phyloP scores from a whole-genome alignment of 129 eudicot species.

The Flaveria trinervia region DNA sequence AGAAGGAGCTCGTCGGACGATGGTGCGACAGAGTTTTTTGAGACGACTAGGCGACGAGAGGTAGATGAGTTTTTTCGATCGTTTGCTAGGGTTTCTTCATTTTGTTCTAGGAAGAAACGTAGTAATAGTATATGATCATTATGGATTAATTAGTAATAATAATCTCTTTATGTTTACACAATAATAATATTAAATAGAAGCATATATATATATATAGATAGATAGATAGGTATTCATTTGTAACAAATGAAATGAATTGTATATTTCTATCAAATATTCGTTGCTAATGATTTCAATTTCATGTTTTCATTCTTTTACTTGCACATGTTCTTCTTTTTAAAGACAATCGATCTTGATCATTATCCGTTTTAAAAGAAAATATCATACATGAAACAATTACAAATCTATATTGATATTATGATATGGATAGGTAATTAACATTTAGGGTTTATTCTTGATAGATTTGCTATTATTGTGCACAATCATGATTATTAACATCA shows the following conservation, averaged over 20 bases:
- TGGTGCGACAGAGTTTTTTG: conserved; percentile 27
- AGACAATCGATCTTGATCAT: background rate
- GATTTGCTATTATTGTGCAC: background rate
- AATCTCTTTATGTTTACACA: background rate
- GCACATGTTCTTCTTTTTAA: background rate
- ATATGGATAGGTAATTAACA: background rate
- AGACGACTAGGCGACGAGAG: conserved; percentile 31
- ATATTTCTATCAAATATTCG: background rate
- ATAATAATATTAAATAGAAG: background rate
- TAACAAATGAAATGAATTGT: background rate
- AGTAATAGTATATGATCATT: conserved; percentile 34
- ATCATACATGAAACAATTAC: background rate
- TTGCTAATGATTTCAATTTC: background rate
- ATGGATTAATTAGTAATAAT: background rate
- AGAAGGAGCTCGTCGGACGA: conserved; percentile 19
- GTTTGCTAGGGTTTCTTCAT: conserved; percentile 34
- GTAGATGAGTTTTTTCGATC: conserved; percentile 34
- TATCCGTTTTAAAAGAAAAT: background rate
- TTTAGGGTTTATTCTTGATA: background rate
- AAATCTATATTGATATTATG: background rate
- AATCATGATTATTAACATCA: background rate
- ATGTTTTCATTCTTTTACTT: background rate
- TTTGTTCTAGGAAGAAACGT: conserved; percentile 29
- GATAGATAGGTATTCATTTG: background rate
- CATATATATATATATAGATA: too few species aligned